These are phyloP conservation scores for Stachybotrys chlorohalonatus DNA, from an alignment of 2,329 filamentous ascomycete species.

Conservation along the genomic window DNA sequence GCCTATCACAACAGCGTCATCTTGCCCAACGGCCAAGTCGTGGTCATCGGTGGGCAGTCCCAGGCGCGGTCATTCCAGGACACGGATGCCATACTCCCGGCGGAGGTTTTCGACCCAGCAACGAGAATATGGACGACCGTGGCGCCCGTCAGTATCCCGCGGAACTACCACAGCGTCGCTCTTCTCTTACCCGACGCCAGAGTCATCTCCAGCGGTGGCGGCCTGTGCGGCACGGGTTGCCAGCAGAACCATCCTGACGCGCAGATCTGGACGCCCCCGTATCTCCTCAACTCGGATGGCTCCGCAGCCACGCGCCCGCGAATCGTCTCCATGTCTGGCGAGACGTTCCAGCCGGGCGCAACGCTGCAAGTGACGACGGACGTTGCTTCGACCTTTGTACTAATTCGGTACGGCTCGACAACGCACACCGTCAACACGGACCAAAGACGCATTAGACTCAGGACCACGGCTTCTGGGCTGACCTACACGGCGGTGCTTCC, in stretches of 20 bases:
- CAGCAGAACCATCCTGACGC: background rate
- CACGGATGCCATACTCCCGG: background rate
- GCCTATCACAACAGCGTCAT: slow-evolving; percentile 37
- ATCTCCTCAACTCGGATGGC: background rate
- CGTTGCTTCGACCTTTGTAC: background rate
- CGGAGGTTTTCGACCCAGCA: background rate
- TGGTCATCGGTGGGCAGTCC: slow-evolving; percentile 33
- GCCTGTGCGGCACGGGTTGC: background rate
- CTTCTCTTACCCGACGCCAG: background rate
- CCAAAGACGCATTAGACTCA: background rate
- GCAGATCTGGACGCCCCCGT: slow-evolving; percentile 1
- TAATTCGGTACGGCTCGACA: background rate
- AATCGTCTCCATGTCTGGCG: background rate
- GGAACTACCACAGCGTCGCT: background rate
- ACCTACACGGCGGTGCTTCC: background rate
- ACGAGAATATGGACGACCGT: background rate
- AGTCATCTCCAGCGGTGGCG: background rate
- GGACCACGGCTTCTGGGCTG: background rate
- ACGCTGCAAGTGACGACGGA: background rate
- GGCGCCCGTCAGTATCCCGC: background rate
- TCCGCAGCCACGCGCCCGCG: background rate
- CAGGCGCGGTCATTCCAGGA: background rate
- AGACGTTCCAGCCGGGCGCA: background rate
- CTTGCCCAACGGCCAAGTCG: slow-evolving; percentile 37
- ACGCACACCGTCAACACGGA: slow-evolving; percentile 1